Evolutionary conservation across 2,329 filamentous ascomycete species (phyloP), one percentile per base, ranked within the genome.

Genomic region (Thelonectria olida): DNA sequence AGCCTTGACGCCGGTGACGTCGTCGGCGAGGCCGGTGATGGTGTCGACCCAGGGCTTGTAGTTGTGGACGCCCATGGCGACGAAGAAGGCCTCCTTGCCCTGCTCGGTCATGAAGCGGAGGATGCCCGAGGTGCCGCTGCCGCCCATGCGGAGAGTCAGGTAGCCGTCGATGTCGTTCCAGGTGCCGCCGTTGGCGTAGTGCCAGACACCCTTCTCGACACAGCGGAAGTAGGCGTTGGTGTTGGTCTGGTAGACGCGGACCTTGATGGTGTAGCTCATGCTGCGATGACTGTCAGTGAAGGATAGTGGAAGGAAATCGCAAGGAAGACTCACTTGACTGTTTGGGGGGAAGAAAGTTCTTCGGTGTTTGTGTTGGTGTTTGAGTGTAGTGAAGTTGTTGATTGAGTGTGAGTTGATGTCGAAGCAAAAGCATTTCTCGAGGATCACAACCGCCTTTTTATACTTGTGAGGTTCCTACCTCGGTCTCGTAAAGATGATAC

Each of bases 31-130:
- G 1, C 63, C 66, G 1, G 66, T 67, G 4, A 68, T 31, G 9
- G 31, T 63, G 23, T 68, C 66, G 4, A 68, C 39, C 66, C 66
- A 68, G 1, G 63, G 66, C 66, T 68, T 68, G 52, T 67, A 65
- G 53, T 67, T 42, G 44, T 68, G 66, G 0, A 68, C 66, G 0
- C 66, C 66, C 3, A 68, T 2, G 3, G 58, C 66, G 13, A 68
- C 39, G 15, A 68, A 68, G 53, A 68, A 68, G 2, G 58, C 63
- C 12, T 68, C 66, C 17, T 63, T 68, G 48, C 58, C 58, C 6
- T 68, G 20, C 38, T 68, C 66, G 0, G 66, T 67, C 50, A 65
- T 68, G 58, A 68, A 68, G 31, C 66, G 66, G 5, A 68, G 61
- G 38, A 68, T 62, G 7, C 66, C 66, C 0, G 63, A 54, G 4